These are phyloP conservation scores for Aurinia saxatilis DNA, from an alignment of 345 rosid species.

Conservation along the genomic window DNA sequence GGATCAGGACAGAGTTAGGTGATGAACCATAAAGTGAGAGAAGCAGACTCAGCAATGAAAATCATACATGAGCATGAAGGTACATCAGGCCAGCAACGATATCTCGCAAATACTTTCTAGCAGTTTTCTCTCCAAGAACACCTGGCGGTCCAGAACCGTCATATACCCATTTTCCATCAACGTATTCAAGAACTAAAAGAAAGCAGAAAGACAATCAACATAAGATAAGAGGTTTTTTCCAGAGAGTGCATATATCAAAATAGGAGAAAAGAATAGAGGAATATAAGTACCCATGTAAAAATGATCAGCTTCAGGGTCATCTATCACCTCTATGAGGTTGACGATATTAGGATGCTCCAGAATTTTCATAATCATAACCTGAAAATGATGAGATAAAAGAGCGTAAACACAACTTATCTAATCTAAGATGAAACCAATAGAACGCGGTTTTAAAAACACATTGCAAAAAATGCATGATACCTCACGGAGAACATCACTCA, in stretches of 20 bases:
- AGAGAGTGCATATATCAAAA: background rate
- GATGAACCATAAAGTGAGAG: background rate
- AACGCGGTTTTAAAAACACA: background rate
- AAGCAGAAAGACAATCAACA: background rate
- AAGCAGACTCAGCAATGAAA: background rate
- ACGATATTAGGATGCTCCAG: conserved; percentile 95
- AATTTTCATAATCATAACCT: conserved; percentile 94
- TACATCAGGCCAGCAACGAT: conserved; percentile 84
- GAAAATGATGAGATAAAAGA: conserved; percentile 12
- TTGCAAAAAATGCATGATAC: conserved; percentile 30
- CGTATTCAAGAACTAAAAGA: conserved; percentile 83
- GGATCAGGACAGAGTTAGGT: background rate
- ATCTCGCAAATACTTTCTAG: conserved; percentile 82
- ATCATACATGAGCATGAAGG: conserved; percentile 90
- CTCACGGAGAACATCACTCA: conserved; percentile 96
- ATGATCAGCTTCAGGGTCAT: conserved; percentile 90
- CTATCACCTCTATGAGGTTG: conserved; percentile 95
- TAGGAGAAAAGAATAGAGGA: conserved; percentile 11
- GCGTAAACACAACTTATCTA: background rate
- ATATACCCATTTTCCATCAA: conserved; percentile 75
- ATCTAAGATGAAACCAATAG: background rate
- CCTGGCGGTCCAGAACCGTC: conserved; percentile 58
- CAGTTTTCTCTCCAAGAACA: conserved; percentile 66
- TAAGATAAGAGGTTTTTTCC: background rate
- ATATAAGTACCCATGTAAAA: conserved; percentile 87